Conservation (phyloP, 805 yeast genomes). For the Saccharomyces mikatae region DNA sequence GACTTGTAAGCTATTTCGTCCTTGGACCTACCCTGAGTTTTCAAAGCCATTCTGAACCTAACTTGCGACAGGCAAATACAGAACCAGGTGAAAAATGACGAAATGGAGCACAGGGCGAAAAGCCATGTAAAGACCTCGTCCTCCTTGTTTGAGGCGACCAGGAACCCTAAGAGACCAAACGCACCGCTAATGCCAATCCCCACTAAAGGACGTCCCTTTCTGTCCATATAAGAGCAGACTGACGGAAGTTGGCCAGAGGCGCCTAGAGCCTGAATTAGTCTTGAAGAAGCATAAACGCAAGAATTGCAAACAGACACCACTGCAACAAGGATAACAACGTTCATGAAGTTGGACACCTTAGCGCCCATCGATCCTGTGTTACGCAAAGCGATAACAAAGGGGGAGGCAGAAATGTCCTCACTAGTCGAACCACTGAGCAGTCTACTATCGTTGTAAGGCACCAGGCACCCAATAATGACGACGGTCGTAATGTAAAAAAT, state of each 20-base stretch:
- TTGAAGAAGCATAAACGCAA: slow-evolving; percentile 54
- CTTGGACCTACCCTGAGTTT: slow-evolving; percentile 1
- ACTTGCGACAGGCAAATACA: slow-evolving; percentile 60
- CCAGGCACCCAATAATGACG: slow-evolving; percentile 53
- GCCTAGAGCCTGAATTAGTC: slow-evolving; percentile 45
- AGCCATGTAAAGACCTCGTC: slow-evolving; percentile 62
- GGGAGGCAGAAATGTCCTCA: slow-evolving; percentile 40
- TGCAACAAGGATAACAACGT: slow-evolving; percentile 49
- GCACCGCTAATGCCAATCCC: slow-evolving; percentile 36
- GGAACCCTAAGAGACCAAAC: slow-evolving; percentile 50
- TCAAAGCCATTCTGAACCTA: slow-evolving; percentile 48
- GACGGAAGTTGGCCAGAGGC: slow-evolving; percentile 45
- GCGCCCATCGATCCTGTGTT: slow-evolving; percentile 34
- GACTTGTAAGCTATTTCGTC: slow-evolving; percentile 29
- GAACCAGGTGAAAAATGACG: slow-evolving; percentile 72
- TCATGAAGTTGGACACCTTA: slow-evolving; percentile 47
- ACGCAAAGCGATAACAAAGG: slow-evolving; percentile 35
- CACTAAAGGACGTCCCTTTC: slow-evolving; percentile 46
- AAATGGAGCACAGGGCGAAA: slow-evolving; percentile 62
- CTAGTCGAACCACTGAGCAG: slow-evolving; percentile 42
- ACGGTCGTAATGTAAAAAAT: slow-evolving; percentile 47
- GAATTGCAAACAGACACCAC: slow-evolving; percentile 57
- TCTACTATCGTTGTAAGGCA: slow-evolving; percentile 47
- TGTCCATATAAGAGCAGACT: slow-evolving; percentile 40
- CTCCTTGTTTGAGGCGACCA: slow-evolving; percentile 51